Evolutionary conservation across 208 protist species (phyloP).

Genomic region (Leishmania arabica): DNA sequence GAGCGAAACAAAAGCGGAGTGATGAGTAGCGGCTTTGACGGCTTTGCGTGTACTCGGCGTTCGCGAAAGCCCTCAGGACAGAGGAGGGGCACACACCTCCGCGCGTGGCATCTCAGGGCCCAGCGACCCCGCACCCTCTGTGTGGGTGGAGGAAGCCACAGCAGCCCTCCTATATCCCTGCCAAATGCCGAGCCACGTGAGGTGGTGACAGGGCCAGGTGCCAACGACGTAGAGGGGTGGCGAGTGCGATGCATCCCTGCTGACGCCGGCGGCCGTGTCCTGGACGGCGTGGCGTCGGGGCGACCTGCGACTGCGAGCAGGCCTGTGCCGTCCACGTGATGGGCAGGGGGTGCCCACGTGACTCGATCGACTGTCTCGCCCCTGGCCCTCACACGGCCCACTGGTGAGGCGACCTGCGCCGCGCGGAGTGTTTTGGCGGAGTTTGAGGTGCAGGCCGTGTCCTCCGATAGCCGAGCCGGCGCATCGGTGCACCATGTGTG

Average conservation of each 20-base stretch:
- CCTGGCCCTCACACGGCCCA: no score
- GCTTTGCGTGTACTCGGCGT: not conserved
- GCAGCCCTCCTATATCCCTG: not conserved
- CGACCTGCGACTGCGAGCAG: not conserved
- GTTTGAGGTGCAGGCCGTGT: not conserved
- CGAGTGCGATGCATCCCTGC: not conserved
- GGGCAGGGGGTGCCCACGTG: not conserved
- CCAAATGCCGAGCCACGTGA: not conserved
- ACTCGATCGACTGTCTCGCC: not conserved
- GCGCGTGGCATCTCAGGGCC: not conserved
- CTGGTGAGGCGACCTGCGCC: not conserved
- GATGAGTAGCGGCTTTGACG: not conserved
- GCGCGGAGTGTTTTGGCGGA: not conserved
- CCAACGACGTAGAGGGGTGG: not conserved
- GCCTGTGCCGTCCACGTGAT: not conserved
- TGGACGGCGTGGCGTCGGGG: not conserved
- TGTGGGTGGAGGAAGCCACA: not conserved
- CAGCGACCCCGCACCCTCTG: not conserved
- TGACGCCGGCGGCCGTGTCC: not conserved
- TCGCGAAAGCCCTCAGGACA: not conserved
- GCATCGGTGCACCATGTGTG: not conserved
- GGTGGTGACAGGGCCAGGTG: not conserved
- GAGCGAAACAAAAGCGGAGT: not conserved
- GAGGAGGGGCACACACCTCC: not conserved
- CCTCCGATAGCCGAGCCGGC: not conserved